Conservation (phyloP, 2,329 filamentous ascomycete species). For the Rhytidhysteron rufulum region DNA sequence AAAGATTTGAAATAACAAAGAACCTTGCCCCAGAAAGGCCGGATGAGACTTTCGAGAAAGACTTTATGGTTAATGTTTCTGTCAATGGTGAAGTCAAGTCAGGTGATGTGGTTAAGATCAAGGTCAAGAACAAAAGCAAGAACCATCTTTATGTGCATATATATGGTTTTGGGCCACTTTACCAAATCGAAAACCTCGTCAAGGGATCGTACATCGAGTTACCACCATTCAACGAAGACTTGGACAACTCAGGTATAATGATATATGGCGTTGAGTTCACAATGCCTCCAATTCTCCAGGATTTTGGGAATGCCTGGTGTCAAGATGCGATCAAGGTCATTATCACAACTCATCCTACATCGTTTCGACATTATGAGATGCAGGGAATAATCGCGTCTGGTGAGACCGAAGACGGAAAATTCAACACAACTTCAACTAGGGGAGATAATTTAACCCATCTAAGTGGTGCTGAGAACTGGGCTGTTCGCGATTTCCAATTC, state of each 20-base stretch:
- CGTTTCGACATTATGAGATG: not conserved
- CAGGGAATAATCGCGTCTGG: not conserved
- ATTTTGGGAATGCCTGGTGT: not conserved
- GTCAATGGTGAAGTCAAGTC: no score
- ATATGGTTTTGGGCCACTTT: not conserved
- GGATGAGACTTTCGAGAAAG: not conserved
- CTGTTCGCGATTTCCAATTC: not conserved
- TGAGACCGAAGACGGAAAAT: no score
- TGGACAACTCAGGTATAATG: not conserved
- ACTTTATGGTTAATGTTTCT: not conserved
- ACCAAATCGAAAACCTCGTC: not conserved
- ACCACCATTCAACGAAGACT: not conserved
- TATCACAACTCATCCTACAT: not conserved
- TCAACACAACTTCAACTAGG: not conserved
- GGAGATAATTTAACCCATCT: not conserved
- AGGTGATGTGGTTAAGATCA: not conserved
- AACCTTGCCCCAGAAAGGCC: not conserved
- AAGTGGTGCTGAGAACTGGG: not conserved
- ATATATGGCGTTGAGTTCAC: not conserved
- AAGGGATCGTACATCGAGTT: not conserved
- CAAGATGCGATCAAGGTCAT: not conserved
- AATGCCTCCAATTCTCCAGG: not conserved
- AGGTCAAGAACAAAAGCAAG: not conserved
- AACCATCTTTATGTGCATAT: not conserved
- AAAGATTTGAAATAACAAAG: not conserved